Evolutionary conservation across 306 rosid genomes (phyloP), one percentile per base, ranked within the genome.

Genomic region (Abrus precatorius): DNA sequence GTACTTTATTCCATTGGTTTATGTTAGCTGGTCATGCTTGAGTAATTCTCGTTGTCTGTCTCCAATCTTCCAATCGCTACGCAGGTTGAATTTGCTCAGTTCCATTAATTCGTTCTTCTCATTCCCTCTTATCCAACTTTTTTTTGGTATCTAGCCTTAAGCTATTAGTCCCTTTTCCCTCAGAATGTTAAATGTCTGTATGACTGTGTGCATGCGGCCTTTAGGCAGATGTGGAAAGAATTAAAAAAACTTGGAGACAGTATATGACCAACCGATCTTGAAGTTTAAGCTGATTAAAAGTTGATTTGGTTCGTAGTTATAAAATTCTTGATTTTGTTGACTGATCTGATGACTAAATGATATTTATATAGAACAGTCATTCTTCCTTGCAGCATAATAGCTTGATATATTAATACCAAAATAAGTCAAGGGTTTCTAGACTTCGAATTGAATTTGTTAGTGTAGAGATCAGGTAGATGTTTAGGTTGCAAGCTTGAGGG

Each of bases 1-100:
- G 6, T 38, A 44, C 29, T 9, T 3, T 36, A 47, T 9, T 65
- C 54, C 10, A 55, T 65, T 70, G 40, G 40, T 53, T 11, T 52
- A 40, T 80, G 54, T 61, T 47, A 9, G 61, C 63, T 44, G 8
- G 12, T 50, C 56, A 28, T 80, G 20, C 71, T 79, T 5, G 56
- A 52, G 20, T 45, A 28, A 30, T 56, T 66, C 9, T 65, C 28
- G 61, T 50, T 38, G 7, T 36, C 30, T 72, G 45, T 56, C 54
- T 59, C 60, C 53, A 45, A 48, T 40, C 30, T n/a, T 56, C 56
- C 68, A 55, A 14, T 32, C 54, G 33, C 45, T 28, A 6, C 33
- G 7, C 56, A 6, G 11, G 45, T 2, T 54, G 36, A 66, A 53
- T 66, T 40, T 54, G 47, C 75, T 53, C 33, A 29, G 12, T 27